Evolutionary conservation across 202 grass and related monocot species (phyloP).

Genomic region (Brachypodium distachyon): DNA sequence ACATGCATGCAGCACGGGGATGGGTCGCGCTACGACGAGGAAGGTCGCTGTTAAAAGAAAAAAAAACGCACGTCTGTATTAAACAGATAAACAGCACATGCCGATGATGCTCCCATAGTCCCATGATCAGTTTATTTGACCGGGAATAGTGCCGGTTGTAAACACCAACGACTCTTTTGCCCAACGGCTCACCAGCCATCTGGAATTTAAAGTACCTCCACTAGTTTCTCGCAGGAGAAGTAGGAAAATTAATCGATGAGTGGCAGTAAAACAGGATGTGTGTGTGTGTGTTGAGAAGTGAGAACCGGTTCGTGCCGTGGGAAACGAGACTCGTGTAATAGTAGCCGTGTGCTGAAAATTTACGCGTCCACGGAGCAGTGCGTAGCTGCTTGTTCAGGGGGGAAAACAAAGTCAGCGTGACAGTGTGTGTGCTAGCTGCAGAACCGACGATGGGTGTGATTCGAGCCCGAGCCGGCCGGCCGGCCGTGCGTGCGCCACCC

Average conservation of each 20-base stretch:
- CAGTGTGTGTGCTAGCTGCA: no score
- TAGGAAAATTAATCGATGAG: neutral
- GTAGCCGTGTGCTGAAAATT: no score
- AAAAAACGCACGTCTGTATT: neutral
- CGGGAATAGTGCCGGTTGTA: neutral
- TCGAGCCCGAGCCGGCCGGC: no score
- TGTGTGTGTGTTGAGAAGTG: neutral
- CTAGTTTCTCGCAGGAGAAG: neutral
- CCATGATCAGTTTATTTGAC: slow-evolving; percentile 22
- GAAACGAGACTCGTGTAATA: no score
- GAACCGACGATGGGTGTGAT: no score
- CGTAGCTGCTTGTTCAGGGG: no score
- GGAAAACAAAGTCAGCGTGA: no score
- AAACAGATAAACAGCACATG: slow-evolving; percentile 20
- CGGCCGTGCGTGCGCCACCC: no score
- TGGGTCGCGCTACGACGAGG: slow-evolving; percentile 3
- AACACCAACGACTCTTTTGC: neutral
- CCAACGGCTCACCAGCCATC: no score
- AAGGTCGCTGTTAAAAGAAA: slow-evolving; percentile 31
- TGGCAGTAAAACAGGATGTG: neutral
- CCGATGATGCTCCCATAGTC: no score
- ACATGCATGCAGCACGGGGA: slow-evolving; percentile 7
- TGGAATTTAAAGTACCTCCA: neutral
- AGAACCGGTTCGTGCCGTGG: neutral
- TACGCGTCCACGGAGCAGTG: no score